Percentiles rank a stretch among this genome's conserved stretches.
These are phyloP conservation scores for Aspergillus neoniger DNA, from an alignment of 2,329 filamentous ascomycete genomes.

Conservation along the genomic window DNA sequence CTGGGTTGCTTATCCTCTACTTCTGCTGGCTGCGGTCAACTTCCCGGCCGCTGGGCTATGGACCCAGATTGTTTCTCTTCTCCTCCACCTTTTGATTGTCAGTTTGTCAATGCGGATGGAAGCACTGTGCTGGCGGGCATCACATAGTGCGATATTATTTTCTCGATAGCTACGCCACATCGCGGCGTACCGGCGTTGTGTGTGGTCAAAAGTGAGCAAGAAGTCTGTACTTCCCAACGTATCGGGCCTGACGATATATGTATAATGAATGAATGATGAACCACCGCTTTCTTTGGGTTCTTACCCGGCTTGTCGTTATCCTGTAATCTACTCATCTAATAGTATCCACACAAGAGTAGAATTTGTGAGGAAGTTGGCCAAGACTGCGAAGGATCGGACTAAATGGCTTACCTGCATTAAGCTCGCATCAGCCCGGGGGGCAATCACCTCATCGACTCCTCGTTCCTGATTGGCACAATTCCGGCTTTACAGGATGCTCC, in stretches of 20 bases:
- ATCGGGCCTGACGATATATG: background rate
- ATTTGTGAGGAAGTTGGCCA: too few relatives aligned
- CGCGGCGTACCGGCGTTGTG: background rate
- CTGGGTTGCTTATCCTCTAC: slow-evolving; percentile 66
- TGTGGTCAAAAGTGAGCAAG: background rate
- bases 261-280: background rate
- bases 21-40: slow-evolving; percentile 70
- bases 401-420: background rate
- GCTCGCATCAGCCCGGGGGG: background rate
- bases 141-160: background rate
- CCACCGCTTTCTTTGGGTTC: too few relatives aligned
- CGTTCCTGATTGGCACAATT: background rate
- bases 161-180: background rate
- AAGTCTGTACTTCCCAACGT: background rate
- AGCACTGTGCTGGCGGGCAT: slow-evolving; percentile 14
- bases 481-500: background rate
- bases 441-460: background rate
- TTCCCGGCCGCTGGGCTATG: slow-evolving; percentile 41
- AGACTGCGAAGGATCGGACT: background rate
- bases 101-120: slow-evolving; percentile 40
- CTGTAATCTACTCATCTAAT: too few relatives aligned
- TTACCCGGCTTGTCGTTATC: too few relatives aligned
- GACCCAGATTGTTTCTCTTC: slow-evolving; percentile 45
- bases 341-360: too few relatives aligned
- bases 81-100: slow-evolving; percentile 52